These are phyloP conservation scores for Sonneratia alba DNA, from an alignment of 345 rosid genomes.

Conservation along the genomic window DNA sequence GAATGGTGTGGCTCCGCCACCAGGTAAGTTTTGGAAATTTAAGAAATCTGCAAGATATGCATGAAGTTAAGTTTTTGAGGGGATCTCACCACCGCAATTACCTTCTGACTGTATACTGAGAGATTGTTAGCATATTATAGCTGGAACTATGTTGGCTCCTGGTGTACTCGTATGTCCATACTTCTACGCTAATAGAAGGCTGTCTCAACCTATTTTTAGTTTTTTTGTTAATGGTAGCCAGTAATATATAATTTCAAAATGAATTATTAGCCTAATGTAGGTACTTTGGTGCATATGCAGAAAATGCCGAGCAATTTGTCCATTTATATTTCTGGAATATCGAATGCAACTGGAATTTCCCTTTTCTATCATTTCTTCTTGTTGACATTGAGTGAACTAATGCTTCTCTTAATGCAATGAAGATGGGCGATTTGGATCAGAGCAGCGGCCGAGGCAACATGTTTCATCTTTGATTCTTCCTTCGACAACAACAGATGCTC, in stretches of 20 bases:
- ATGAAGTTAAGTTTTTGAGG: background rate
- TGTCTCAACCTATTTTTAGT: no score
- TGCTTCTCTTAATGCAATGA: background rate
- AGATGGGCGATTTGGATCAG: background rate
- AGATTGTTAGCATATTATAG: background rate
- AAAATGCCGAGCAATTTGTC: no score
- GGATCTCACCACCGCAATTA: no score
- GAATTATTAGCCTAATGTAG: no score
- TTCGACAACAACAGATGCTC: slow-evolving; percentile 5
- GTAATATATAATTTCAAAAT: no score
- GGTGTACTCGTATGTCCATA: background rate
- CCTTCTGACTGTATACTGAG: background rate
- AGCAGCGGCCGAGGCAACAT: slow-evolving; percentile 3
- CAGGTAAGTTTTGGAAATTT: background rate
- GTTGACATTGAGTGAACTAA: background rate
- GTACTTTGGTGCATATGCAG: no score
- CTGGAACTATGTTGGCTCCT: background rate
- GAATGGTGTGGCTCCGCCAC: background rate
- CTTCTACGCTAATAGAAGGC: background rate
- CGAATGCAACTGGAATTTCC: no score
- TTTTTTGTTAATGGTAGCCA: no score
- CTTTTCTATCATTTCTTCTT: background rate
- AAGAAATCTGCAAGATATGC: background rate
- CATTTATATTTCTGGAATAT: no score
- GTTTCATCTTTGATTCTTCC: slow-evolving; percentile 11